These are phyloP conservation scores for Termitomyces sp. DNA, from an alignment of 768 basidiomycete genomes.

Conservation along the genomic window DNA sequence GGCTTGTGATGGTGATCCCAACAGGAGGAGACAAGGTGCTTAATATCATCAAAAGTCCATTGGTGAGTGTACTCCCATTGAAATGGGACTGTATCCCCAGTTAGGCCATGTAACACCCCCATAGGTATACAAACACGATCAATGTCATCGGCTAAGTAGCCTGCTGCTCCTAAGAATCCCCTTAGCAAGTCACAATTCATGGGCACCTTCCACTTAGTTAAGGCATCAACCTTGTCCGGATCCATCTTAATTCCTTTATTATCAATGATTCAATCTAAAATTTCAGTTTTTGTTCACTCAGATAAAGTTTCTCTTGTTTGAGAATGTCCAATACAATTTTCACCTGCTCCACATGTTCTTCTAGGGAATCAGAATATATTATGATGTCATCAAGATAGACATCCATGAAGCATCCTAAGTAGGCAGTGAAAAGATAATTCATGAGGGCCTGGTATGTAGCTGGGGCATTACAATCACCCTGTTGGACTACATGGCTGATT, in stretches of 20 bases:
- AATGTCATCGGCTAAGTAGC: too few relatives aligned
- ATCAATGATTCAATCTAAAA: neutral
- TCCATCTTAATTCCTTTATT: neutral
- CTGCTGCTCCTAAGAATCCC: neutral
- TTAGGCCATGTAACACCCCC: too few relatives aligned
- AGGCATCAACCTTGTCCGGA: neutral
- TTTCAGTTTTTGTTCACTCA: neutral
- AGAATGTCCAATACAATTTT: too few relatives aligned
- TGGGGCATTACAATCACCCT: neutral
- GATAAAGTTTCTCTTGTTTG: too few relatives aligned
- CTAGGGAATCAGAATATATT: neutral
- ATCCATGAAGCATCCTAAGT: too few relatives aligned
- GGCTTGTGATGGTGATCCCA: neutral
- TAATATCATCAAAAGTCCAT: neutral
- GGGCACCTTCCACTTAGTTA: neutral
- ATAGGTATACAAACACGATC: too few relatives aligned
- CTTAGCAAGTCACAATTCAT: neutral
- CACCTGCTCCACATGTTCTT: neutral
- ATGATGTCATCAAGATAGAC: too few relatives aligned
- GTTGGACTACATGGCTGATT: neutral
- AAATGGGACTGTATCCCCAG: too few relatives aligned
- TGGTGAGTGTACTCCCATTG: too few relatives aligned
- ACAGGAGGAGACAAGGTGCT: rapidly evolving
- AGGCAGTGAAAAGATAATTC: neutral
- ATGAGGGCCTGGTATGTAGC: neutral